Evolutionary conservation across 768 basidiomycete genomes (phyloP), one percentile per base, ranked within the genome.

Genomic region (Antrodiella citrinella): DNA sequence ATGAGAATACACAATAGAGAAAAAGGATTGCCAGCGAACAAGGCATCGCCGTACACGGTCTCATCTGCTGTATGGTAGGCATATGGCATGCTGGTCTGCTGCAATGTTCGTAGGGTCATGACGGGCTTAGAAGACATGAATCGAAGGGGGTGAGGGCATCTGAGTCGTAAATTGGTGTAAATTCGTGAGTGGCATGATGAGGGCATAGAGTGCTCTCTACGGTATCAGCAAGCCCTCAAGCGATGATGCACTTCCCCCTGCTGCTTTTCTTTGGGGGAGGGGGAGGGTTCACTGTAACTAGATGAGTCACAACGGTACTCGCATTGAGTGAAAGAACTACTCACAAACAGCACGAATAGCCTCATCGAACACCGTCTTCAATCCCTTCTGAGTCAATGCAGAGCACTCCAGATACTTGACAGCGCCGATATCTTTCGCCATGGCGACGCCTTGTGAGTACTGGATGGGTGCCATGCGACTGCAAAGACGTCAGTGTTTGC

Each of bases 301-400:
- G 10, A 44, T 39, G 48, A 24, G 30, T 26, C 48, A 15, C 47
- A 43, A 23, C 56, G 41, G 24, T 23, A 26, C 45, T 2, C 44
- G 22, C 40, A 21, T 30, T 48, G 52, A 49, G 42, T n/a, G n/a
- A n/a, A 38, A 21, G 26, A 21, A 50, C 15, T 48, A 85, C 90
- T 80, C 67, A 92, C 90, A 73, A 59, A 98, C 95, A 50, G 92
- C 91, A 49, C 96, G 82, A 61, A 99, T 98, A 40, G 96, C 96
- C 69, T 98, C 96, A 67, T 98, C 96, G 65, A 99, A 99, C 41
- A 99, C 96, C 51, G 87, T 94, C 81, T 99, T 99, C 64, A 99
- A 73, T 13, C 95, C 95, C 71, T 98, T 96, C 75, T 98, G 96
- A 44, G 95, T 97, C 62, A 95, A 72, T 26, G 94, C 92, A 23